phyloP scores from a whole-genome alignment of 139 green algal genomes.

The Diplosphaera chodatii region DNA sequence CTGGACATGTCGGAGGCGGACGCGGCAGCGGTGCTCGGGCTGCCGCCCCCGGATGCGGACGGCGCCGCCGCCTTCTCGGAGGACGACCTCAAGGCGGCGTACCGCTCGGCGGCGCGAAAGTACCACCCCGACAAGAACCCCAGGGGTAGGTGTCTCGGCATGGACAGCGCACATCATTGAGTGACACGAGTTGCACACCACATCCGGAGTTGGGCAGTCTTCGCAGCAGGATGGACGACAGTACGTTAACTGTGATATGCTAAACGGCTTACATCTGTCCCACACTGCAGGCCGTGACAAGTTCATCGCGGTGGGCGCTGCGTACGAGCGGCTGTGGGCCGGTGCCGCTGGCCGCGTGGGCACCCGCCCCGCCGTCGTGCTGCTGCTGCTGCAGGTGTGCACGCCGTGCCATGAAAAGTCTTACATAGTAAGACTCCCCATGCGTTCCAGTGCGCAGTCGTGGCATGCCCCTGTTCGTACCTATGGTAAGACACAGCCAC shows the following conservation, averaged over 20 bases:
- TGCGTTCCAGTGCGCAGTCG: too few species aligned
- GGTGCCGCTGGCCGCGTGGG: conserved; percentile 45
- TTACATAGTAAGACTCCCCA: too few species aligned
- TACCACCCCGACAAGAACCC: conserved; percentile 96
- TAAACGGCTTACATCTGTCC: too few species aligned
- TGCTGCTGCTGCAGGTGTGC: conserved; percentile 61
- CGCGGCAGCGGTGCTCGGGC: conserved; percentile 56
- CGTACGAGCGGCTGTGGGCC: conserved; percentile 83
- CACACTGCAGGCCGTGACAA: conserved; percentile 59
- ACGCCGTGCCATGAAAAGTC: too few species aligned
- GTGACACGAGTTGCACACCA: too few species aligned
- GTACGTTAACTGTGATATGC: too few species aligned
- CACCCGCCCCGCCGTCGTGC: conserved; percentile 72
- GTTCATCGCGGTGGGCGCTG: conserved; percentile 77
- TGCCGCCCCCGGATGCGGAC: conserved; percentile 29
- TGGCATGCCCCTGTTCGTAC: too few species aligned
- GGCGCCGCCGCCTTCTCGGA: conserved; percentile 30
- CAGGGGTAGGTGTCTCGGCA: too few species aligned
- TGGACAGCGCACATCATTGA: too few species aligned
- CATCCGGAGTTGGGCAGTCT: too few species aligned
- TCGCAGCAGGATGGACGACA: too few species aligned
- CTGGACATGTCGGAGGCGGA: conserved; percentile 60
- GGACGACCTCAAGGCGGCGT: conserved; percentile 79
- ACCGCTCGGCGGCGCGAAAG: conserved; percentile 58
- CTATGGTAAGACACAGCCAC: too few species aligned